Evolutionary conservation across 2,329 filamentous ascomycete species (phyloP), one percentile per base, ranked within the genome.

Genomic region (Cadophora sp.): DNA sequence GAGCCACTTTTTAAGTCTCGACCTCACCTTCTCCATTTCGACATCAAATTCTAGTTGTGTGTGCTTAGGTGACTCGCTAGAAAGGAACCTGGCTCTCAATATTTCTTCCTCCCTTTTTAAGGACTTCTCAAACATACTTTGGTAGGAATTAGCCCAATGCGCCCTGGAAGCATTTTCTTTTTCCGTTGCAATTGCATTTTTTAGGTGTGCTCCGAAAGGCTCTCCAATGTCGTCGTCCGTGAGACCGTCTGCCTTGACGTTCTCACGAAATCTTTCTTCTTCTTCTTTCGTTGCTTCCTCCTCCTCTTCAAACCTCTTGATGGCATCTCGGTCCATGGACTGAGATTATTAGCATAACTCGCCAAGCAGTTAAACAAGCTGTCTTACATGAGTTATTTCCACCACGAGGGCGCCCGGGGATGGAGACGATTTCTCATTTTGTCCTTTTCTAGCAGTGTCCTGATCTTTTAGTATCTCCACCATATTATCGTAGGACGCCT

Each of bases 181-280:
- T 27, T 62, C 60, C n/a, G 19, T 19, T 31, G 26, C 27, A 11
- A 50, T 62, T 50, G 19, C 11, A 1, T 48, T 55, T 11, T 16
- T 58, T 27, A 59, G 55, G 29, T 62, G 69, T 58, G 58, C 56
- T 37, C 50, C 40, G 37, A 63, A 70, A 19, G 68, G 62, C 27
- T 56, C 65, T 24, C 65, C 63, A 34, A 68, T 59, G 37, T 71
- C 65, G 26, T 69, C 64, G 26, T 67, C 55, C n/a, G 62, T n/a
- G 7, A 64, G 31, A 2, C 60, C 64, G 14, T 53, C 19, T 29
- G 40, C 43, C 7, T 8, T 40, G 11, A 64, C n/a, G 4, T 53
- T 4, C 5, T 3, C 19, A 0, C 46, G n/a, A 29, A 40, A 64
- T 26, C 31, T 29, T 29, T 55, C 22, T 11, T 55, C 48, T 22